Percentiles rank a stretch among this genome's conserved stretches.
Evolutionary conservation across 495 filamentous ascomycete genomes (phyloP).

Genomic region (Penicillium ochrochloron): DNA sequence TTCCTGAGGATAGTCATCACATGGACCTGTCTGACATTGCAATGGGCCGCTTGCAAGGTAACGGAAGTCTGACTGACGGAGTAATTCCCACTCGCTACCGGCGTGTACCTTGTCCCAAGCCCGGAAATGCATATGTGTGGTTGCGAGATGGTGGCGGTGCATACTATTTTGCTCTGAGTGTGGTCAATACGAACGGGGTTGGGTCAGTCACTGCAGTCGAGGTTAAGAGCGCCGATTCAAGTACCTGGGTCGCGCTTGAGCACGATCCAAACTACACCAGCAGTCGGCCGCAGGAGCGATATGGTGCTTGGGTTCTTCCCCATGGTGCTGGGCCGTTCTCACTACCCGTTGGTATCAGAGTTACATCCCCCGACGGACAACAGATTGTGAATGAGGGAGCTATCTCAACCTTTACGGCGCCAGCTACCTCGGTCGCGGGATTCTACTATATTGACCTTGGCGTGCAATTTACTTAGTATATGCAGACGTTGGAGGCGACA

Average conservation of each 20-base stretch:
- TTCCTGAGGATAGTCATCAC: constrained; percentile 5
- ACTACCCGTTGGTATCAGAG: background rate
- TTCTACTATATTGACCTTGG: constrained; percentile 9
- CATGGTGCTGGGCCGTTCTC: constrained; percentile 3
- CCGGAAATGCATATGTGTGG: constrained; percentile 1
- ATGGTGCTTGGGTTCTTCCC: constrained; percentile 7
- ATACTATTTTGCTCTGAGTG: background rate
- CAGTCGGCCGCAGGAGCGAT: constrained; percentile 11
- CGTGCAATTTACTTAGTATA: constrained; percentile 6
- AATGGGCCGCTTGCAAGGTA: constrained; percentile 8
- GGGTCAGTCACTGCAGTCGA: background rate
- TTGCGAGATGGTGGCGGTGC: constrained; percentile 2
- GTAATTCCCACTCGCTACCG: constrained; percentile 3
- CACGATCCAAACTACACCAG: constrained; percentile 10
- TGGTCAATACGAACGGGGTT: constrained; percentile 5
- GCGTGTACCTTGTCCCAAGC: constrained; percentile 6
- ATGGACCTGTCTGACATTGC: constrained; percentile 12
- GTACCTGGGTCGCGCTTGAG: constrained; percentile 4
- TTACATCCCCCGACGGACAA: constrained; percentile 5
- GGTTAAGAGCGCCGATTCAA: background rate
- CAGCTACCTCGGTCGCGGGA: background rate
- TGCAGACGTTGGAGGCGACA: background rate
- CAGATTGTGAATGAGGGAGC: constrained; percentile 9
- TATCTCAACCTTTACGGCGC: constrained; percentile 1
- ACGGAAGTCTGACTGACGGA: background rate